These are phyloP conservation scores for Candida corydali DNA, from an alignment of 805 yeast species.

Conservation along the genomic window DNA sequence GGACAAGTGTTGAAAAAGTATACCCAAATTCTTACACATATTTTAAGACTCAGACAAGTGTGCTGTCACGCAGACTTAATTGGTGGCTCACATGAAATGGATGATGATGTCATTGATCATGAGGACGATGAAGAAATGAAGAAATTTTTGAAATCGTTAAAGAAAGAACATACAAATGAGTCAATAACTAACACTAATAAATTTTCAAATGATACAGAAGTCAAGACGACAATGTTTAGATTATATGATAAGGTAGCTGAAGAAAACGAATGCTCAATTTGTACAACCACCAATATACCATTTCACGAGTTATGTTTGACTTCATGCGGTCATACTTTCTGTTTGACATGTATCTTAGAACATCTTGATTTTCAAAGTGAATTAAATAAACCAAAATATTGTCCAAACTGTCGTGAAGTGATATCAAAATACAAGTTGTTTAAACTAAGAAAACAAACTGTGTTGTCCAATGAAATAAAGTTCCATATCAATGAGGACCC, in stretches of 20 bases:
- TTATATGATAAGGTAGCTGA: conserved; percentile 32
- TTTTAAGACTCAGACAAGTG: conserved; percentile 77
- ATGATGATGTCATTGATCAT: conserved; percentile 30
- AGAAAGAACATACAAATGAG: conserved; percentile 8
- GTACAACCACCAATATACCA: conserved; percentile 65
- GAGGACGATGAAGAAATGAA: conserved; percentile 12
- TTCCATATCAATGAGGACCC: conserved; percentile 21
- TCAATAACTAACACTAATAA: conserved; percentile 4
- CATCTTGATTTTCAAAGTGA: conserved; percentile 68
- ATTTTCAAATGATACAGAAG: conserved; percentile 19
- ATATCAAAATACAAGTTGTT: conserved; percentile 50
- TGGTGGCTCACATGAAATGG: conserved; percentile 47
- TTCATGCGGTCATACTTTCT: conserved; percentile 78
- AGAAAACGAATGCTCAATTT: conserved; percentile 73
- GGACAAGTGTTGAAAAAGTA: conserved; percentile 73
- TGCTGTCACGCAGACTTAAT: conserved; percentile 82
- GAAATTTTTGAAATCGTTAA: conserved; percentile 10
- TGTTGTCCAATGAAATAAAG: conserved; percentile 21
- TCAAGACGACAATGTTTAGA: conserved; percentile 20
- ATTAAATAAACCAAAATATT: conserved; percentile 44
- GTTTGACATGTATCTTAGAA: conserved; percentile 66
- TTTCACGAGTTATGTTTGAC: conserved; percentile 55
- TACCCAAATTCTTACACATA: conserved; percentile 76
- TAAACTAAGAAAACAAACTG: conserved; percentile 30
- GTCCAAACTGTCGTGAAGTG: conserved; percentile 72